A percentile compares a stretch with the other conserved stretches of the same genome.
Conservation (phyloP, 23 red algal genomes). For the Gracilaria gracilis region DNA sequence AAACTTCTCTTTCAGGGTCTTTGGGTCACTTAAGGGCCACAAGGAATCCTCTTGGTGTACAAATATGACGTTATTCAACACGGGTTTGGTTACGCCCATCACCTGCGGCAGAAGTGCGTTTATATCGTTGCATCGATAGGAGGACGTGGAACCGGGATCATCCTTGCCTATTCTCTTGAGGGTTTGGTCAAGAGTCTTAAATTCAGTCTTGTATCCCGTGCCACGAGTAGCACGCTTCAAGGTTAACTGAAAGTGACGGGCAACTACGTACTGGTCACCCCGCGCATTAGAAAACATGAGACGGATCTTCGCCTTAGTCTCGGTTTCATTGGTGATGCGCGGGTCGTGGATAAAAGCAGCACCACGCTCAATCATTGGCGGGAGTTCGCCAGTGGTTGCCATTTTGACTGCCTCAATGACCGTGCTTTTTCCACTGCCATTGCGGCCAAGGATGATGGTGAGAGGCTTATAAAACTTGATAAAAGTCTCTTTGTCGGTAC, state of each 20-base stretch:
- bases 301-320: slow-evolving; percentile 98
- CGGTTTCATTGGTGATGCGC: slow-evolving; percentile 69
- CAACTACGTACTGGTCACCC: slow-evolving; percentile 80
- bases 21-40: slow-evolving; percentile 92
- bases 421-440: slow-evolving; percentile 98
- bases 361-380: slow-evolving; percentile 91
- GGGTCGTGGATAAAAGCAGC: slow-evolving; percentile 98
- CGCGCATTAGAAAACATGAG: slow-evolving; percentile 88
- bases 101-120: slow-evolving; percentile 87
- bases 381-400: slow-evolving; percentile 95
- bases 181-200: slow-evolving; percentile 84
- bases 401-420: slow-evolving; percentile 98
- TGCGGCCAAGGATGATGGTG: slow-evolving; percentile 95
- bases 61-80: slow-evolving; percentile 98
- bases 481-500: slow-evolving; percentile 76
- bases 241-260: slow-evolving; percentile 90
- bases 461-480: slow-evolving; percentile 94
- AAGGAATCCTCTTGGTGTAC: slow-evolving; percentile 98
- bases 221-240: slow-evolving; percentile 28
- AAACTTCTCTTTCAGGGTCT: slow-evolving; percentile 89
- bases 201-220: slow-evolving; percentile 78
- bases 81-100: slow-evolving; percentile 90
- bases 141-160: slow-evolving; percentile 48
- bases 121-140: slow-evolving; percentile 80
- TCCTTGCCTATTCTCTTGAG: slow-evolving; percentile 40